Evolutionary conservation across 1,284 basidiomycete species (phyloP).

Genomic region (Ustilago crameri): DNA sequence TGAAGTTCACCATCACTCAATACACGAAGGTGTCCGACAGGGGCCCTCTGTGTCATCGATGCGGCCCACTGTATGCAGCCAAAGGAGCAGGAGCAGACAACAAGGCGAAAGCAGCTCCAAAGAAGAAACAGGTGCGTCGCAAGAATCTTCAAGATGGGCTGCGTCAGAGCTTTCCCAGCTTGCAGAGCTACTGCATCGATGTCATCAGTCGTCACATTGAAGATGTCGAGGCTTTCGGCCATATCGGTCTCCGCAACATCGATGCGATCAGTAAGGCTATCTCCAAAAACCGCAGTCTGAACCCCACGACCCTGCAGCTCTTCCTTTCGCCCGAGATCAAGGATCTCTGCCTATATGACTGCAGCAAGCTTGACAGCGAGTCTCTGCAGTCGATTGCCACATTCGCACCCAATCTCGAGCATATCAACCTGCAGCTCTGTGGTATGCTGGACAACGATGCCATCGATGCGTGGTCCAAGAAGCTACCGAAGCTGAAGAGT

Average conservation of each 20-base stretch:
- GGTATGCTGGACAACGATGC: constrained; percentile 82
- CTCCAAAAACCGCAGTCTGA: constrained; percentile 86
- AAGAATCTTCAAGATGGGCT: constrained; percentile 33
- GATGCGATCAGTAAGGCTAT: constrained; percentile 73
- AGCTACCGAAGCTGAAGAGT: constrained; percentile 76
- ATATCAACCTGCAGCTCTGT: constrained; percentile 81
- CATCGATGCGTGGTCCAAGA: constrained; percentile 75
- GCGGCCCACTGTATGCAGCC: constrained; percentile 44
- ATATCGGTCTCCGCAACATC: constrained; percentile 75
- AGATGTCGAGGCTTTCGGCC: constrained; percentile 87
- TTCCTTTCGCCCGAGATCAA: constrained; percentile 83
- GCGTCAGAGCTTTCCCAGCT: constrained; percentile 72
- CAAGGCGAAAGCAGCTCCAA: constrained; percentile 34
- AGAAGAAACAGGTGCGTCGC: constrained; percentile 38
- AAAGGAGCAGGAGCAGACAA: constrained; percentile 21
- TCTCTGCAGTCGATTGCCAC: constrained; percentile 54
- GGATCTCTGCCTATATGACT: constrained; percentile 84
- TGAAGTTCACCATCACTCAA: constrained; percentile 82
- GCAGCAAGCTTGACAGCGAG: constrained; percentile 72
- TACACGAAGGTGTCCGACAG: constrained; percentile 71
- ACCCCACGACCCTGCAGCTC: constrained; percentile 77
- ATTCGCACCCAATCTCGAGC: constrained; percentile 57
- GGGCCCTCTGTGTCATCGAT: constrained; percentile 52
- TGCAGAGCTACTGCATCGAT: constrained; percentile 85
- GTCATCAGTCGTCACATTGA: constrained; percentile 87